Percentiles rank a stretch among this genome's conserved stretches.
Conservation (phyloP, 371 early-diverging fungal species). For the Blyttiomyces sp. region DNA sequence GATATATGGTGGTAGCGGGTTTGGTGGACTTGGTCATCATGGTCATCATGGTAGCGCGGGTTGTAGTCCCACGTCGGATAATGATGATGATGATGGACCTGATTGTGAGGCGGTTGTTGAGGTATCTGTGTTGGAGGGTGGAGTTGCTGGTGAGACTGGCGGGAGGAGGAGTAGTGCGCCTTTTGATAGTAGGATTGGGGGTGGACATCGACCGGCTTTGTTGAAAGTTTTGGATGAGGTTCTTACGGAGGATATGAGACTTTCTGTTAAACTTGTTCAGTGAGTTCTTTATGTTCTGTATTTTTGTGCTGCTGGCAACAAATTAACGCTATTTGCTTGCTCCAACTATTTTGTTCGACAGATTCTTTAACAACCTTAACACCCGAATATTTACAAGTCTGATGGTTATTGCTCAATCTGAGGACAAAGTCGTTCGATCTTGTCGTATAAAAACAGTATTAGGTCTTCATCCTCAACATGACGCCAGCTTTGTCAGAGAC, state of each 20-base stretch:
- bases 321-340: too few relatives aligned
- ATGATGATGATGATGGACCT: neutral
- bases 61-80: neutral
- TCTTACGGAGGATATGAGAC: neutral
- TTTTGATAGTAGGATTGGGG: too few relatives aligned
- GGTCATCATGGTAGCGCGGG: too few relatives aligned
- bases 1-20: too few relatives aligned
- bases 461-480: constrained; percentile 14
- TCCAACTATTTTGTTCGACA: neutral
- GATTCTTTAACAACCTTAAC: constrained; percentile 16
- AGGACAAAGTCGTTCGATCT: constrained; percentile 12
- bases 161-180: neutral
- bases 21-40: too few relatives aligned
- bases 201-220: too few relatives aligned
- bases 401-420: constrained; percentile 3
- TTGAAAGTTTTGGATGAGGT: too few relatives aligned
- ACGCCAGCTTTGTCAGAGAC: constrained; percentile 9
- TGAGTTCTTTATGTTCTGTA: constrained; percentile 7
- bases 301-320: neutral
- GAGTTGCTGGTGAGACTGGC: neutral
- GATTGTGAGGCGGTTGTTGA: neutral
- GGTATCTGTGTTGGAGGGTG: neutral
- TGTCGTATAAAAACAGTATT: constrained; percentile 11
- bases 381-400: constrained; percentile 10
- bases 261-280: constrained; percentile 11